Conservation (phyloP, 192 early-diverging fungal genomes). For the Pilaira anomala region DNA sequence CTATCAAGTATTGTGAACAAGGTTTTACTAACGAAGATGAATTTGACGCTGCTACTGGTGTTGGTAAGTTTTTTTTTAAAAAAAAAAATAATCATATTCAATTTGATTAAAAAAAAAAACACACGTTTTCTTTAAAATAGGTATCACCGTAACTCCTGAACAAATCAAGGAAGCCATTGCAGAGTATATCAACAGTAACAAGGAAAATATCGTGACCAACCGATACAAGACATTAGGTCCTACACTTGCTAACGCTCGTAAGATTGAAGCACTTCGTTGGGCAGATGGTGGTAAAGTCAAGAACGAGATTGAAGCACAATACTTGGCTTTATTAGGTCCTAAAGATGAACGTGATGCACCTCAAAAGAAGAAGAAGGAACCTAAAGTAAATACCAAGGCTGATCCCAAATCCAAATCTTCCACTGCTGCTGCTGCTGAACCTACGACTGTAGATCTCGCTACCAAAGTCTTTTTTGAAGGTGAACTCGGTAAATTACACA, state of each 20-base stretch:
- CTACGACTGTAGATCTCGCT: constrained; percentile 27
- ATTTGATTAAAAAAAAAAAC: not conserved
- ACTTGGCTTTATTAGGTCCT: constrained; percentile 86
- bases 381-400: constrained; percentile 44
- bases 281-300: constrained; percentile 87
- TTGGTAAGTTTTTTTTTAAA: constrained; percentile 75
- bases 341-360: constrained; percentile 92
- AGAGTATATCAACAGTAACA: constrained; percentile 60
- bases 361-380: constrained; percentile 60
- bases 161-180: constrained; percentile 68
- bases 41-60: constrained; percentile 89
- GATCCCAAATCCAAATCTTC: constrained; percentile 25
- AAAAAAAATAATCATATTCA: not conserved
- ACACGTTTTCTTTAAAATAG: constrained; percentile 38
- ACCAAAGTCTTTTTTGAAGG: constrained; percentile 88
- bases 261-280: constrained; percentile 76
- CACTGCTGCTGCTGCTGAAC: constrained; percentile 30
- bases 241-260: constrained; percentile 70
- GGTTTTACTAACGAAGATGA: constrained; percentile 59
- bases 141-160: constrained; percentile 77
- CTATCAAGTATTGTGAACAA: constrained; percentile 83
- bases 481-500: constrained; percentile 89
- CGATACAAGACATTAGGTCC: constrained; percentile 82
- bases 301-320: constrained; percentile 81
- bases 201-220: constrained; percentile 72